Conservation (phyloP, 2,329 filamentous ascomycete species). For the Fusarium pseudograminearum region DNA sequence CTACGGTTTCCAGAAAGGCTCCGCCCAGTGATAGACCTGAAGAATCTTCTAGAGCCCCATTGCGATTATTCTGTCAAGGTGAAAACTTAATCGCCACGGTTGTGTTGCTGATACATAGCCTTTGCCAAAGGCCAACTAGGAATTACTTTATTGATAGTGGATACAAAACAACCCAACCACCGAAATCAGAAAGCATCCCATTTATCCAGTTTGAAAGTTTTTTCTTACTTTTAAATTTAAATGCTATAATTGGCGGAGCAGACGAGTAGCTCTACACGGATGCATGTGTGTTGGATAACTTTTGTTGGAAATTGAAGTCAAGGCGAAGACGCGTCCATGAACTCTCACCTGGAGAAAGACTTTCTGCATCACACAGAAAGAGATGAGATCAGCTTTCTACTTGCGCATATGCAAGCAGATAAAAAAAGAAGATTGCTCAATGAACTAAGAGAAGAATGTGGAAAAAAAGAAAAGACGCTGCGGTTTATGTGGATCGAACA, state of each 20-base stretch:
- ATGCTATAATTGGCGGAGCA: too few species aligned
- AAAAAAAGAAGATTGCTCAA: too few species aligned
- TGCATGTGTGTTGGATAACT: too few species aligned
- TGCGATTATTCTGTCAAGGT: not conserved
- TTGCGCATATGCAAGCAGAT: too few species aligned
- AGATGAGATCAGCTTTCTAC: too few species aligned
- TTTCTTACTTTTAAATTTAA: not conserved
- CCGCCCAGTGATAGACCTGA: not conserved
- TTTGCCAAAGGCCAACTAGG: not conserved
- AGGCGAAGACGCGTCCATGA: too few species aligned
- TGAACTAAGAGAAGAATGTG: not conserved
- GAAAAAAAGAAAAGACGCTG: not conserved
- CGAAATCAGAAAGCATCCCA: not conserved
- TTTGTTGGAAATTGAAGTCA: too few species aligned
- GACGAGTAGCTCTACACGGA: too few species aligned
- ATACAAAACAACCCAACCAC: not conserved
- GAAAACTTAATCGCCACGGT: not conserved
- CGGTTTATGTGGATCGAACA: slow-evolving; percentile 39
- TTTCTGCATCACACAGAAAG: too few species aligned
- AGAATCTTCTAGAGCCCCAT: not conserved
- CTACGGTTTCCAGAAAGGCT: not conserved
- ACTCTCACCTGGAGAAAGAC: too few species aligned
- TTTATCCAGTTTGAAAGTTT: not conserved
- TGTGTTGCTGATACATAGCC: not conserved
- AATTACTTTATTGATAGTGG: not conserved